Evolutionary conservation across 2,329 filamentous ascomycete genomes (phyloP), one percentile per base, ranked within the genome.

Genomic region (Hypoxylon sp.): DNA sequence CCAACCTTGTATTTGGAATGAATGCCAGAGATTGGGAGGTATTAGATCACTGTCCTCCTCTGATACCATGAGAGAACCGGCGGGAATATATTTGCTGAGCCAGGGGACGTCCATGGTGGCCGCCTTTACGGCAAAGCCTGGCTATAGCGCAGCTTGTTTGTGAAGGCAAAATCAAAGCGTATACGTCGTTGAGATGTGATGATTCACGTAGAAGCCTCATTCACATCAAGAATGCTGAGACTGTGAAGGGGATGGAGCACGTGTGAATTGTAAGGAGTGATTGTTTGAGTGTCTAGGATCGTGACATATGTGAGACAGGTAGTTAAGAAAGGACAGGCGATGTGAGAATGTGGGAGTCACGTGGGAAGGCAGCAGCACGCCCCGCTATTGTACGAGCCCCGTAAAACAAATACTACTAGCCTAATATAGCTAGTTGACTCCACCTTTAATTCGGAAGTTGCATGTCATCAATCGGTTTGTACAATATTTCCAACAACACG

Each of bases 1-100:
- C 79, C 80, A 82, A 17, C 48, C 56, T 9, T 52, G 50, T 26
- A 71, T 52, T 22, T 63, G 52, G 22, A 60, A 58, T 10, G 58
- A 47, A 1, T 26, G 9, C 72, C 72, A 74, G 3, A 56, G 24
- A 14, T 75, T 72, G 9, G 3, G 31, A 42, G 33, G n/a, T 35
- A 31, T 11, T 13, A 71, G n/a, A 10, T 51, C 22, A n/a, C 47
- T 50, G 26, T 77, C 72, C 3, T 74, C 68, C 26, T 53, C 65
- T 1, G 68, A 61, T 52, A 84, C 68, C 14, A 70, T 65, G 1
- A 85, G 69, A 64, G 80, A 82, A 54, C 84, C 84, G 19, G 77
- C 76, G 1, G 83, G 82, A 57, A 85, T 81, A 66, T 82, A 83
- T 39, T 72, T 70, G 22, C 42, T 37, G 22, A 67, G 59, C 65